Base-by-base conservation (phyloP, 805 yeast species). In the Wickerhamiella cacticola region DNA sequence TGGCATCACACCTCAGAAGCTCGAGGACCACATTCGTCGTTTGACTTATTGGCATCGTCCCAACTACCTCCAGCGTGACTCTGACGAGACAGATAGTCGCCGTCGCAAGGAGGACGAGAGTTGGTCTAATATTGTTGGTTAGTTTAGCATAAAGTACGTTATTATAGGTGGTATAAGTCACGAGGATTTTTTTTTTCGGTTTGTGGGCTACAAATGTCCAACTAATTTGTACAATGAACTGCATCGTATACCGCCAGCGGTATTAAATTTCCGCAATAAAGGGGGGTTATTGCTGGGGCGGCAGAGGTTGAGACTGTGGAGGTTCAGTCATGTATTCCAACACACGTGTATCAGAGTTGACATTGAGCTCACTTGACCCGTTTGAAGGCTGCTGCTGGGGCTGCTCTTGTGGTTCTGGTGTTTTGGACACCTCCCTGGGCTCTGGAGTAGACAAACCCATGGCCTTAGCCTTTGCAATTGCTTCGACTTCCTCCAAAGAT, bases 1-100 rank as follows among this genome's bases (percentile, higher is more conserved):
- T 57, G 92, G 84, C 40, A 76, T 85, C 60, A 68, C 71, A 41
- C 75, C 79, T 13, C 77, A 69, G 51, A 66, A 69, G 50, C 65
- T 80, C 41, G 71, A 70, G 33, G 78, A 74, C 55, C 68, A 67
- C 62, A 58, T 59, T 45, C 54, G 56, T 40, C 53, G 51, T 36
- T 41, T 56, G 19, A 56, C 55, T 5, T 59, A 57, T 38, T 56
- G 51, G 51, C 61, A 58, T 56, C 56, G 62, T 23, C 49, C 56
- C 52, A 58, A 57, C 48, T 52, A 50, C 23, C 56, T 41, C 51
- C 52, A 55, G 50, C 53, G 55, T 18, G 61, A 59, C 50, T 51
- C 58, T 9, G 46, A 52, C 29, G 60, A 59, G 48, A 52, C 59
- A 10, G 62, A 59, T 41, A 46, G 45, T 36, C 50, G 54, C 18